phyloP scores from a whole-genome alignment of 1,284 basidiomycete species.

The Thecaphora frezii region DNA sequence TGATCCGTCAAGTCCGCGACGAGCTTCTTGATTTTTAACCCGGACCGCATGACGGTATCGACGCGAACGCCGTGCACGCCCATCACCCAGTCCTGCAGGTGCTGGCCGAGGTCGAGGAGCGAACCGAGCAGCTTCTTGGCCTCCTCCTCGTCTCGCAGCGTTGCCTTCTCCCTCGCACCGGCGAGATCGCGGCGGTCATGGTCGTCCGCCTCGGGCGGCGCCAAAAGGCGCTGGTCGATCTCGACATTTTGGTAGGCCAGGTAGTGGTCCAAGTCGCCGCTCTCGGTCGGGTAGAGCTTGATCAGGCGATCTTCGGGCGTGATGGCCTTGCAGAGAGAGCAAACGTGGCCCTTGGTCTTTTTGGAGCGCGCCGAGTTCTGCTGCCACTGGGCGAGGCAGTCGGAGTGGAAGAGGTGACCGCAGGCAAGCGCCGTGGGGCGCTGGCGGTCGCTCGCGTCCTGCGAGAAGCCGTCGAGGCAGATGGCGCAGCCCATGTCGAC shows the following conservation, averaged over 20 bases:
- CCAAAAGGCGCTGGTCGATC: background rate
- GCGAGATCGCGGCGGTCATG: background rate
- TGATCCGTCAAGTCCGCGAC: conserved; percentile 12
- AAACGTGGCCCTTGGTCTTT: conserved; percentile 8
- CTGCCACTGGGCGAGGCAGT: conserved; percentile 27
- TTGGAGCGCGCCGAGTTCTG: background rate
- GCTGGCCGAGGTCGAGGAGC: conserved; percentile 24
- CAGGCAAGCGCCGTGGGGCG: conserved; percentile 22
- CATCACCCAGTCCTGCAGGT: conserved; percentile 24
- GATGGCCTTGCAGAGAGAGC: conserved; percentile 18
- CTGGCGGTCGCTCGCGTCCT: conserved; percentile 12
- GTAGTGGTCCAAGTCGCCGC: conserved; percentile 26
- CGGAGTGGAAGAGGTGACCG: conserved; percentile 34
- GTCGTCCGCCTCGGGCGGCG: background rate
- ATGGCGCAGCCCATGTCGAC: conserved; percentile 30
- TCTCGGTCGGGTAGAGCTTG: conserved; percentile 26
- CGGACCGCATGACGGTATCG: conserved; percentile 11
- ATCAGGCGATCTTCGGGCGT: conserved; percentile 4
- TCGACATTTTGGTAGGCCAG: conserved; percentile 7
- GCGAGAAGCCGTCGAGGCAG: conserved; percentile 32
- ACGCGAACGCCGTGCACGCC: conserved; percentile 7
- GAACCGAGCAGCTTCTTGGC: conserved; percentile 15
- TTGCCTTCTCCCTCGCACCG: too few species aligned
- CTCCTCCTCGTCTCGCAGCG: background rate
- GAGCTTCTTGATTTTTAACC: conserved; percentile 14